A percentile compares a stretch with the other conserved stretches of the same genome.
Evolutionary conservation across 2,329 filamentous ascomycete species (phyloP).

Genomic region (Aspergillus amoenus): DNA sequence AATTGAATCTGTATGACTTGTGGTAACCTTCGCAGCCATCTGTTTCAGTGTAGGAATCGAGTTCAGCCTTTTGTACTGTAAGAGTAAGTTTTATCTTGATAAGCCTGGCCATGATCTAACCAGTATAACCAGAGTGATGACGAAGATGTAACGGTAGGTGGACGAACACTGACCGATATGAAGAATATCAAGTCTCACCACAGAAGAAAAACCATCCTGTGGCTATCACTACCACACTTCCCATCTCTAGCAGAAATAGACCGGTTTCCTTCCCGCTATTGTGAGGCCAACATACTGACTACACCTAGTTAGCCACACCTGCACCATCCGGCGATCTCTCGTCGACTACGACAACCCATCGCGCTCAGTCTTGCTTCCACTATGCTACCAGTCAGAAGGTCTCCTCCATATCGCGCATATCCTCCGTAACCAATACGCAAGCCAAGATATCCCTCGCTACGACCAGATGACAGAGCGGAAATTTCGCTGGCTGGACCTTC

Average conservation of each 20-base stretch:
- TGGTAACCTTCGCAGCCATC: too few relatives aligned
- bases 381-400: neutral
- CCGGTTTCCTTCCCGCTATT: neutral
- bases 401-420: constrained; percentile 4
- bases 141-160: too few relatives aligned
- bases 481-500: neutral
- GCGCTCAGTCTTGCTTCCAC: neutral
- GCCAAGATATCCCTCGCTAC: neutral
- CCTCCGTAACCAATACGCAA: constrained; percentile 3
- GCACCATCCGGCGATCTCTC: constrained; percentile 1
- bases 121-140: too few relatives aligned
- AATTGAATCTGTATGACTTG: too few relatives aligned
- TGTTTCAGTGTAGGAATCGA: too few relatives aligned
- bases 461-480: neutral
- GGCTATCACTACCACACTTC: too few relatives aligned
- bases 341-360: neutral
- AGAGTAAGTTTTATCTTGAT: too few relatives aligned
- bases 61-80: too few relatives aligned
- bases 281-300: neutral
- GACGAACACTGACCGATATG: too few relatives aligned
- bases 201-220: too few relatives aligned
- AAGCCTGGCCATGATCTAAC: too few relatives aligned
- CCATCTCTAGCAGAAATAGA: neutral
- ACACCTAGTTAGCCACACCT: neutral
- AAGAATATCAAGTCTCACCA: too few relatives aligned